These are phyloP conservation scores for Saccharomycopsis guyanensis DNA, from an alignment of 805 yeast genomes.

Conservation along the genomic window DNA sequence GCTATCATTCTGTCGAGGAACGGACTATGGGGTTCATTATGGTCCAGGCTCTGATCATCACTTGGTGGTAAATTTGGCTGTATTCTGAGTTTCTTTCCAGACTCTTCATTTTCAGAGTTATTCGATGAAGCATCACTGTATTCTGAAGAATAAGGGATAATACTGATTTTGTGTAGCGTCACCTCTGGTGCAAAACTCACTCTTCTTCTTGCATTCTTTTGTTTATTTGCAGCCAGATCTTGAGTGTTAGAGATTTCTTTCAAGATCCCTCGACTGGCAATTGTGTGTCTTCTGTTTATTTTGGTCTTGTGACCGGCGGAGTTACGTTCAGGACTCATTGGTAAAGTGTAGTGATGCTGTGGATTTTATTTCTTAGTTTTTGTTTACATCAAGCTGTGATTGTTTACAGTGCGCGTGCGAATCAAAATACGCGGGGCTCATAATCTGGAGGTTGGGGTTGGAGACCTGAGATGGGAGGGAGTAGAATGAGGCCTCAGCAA, in stretches of 20 bases:
- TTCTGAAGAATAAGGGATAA: conserved; percentile 22
- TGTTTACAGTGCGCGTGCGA: not conserved
- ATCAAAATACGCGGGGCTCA: not conserved
- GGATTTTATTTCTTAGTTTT: not conserved
- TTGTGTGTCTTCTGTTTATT: conserved; percentile 17
- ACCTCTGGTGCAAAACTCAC: conserved; percentile 68
- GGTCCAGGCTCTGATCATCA: conserved; percentile 4
- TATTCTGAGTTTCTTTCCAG: conserved; percentile 1
- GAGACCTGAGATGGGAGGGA: no score
- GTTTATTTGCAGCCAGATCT: conserved; percentile 9
- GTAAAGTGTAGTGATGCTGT: not conserved
- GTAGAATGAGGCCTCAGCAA: no score
- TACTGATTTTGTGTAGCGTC: conserved; percentile 43
- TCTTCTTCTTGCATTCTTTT: conserved; percentile 33
- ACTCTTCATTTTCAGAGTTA: conserved; percentile 3
- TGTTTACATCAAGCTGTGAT: not conserved
- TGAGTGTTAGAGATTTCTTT: conserved; percentile 12
- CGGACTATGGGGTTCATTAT: conserved; percentile 20
- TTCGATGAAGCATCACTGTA: not conserved
- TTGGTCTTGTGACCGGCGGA: conserved; percentile 1
- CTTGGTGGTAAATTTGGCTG: not conserved
- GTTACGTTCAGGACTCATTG: not conserved
- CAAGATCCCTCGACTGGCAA: conserved; percentile 17
- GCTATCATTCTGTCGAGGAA: conserved; percentile 9
- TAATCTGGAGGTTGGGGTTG: not conserved